Percentiles rank a stretch among this genome's conserved stretches.
Conservation (phyloP, 2,329 filamentous ascomycete species). For the Alternaria panax region DNA sequence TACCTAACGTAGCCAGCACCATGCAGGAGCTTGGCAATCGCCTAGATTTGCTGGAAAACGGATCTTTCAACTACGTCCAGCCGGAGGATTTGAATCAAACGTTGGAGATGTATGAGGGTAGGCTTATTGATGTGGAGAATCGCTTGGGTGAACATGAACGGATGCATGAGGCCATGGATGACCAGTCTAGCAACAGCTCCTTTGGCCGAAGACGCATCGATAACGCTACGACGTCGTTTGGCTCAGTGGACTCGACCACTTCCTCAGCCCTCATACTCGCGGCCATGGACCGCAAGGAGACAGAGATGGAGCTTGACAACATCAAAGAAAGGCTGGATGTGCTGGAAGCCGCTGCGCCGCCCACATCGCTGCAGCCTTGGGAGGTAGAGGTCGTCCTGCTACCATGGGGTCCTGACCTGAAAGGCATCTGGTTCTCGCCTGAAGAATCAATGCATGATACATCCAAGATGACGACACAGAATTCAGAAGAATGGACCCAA, state of each 20-base stretch:
- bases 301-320: constrained; percentile 54
- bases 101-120: constrained; percentile 70
- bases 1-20: constrained; percentile 55
- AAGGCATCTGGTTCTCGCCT: constrained; percentile 61
- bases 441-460: constrained; percentile 50
- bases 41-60: constrained; percentile 72
- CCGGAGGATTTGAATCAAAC: constrained; percentile 74
- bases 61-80: constrained; percentile 71
- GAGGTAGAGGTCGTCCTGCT: constrained; percentile 78
- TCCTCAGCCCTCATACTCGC: constrained; percentile 49
- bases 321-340: constrained; percentile 59
- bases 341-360: constrained; percentile 65
- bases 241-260: constrained; percentile 48
- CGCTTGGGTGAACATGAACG: constrained; percentile 53
- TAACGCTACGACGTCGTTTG: constrained; percentile 50
- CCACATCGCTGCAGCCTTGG: constrained; percentile 72
- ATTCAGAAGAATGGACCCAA: constrained; percentile 59
- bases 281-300: constrained; percentile 50
- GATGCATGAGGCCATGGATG: constrained; percentile 41
- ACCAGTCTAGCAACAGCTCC: constrained; percentile 37
- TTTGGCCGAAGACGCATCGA: constrained; percentile 41
- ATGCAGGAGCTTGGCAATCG: constrained; percentile 69
- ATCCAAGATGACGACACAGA: constrained; percentile 47
- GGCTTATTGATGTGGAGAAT: constrained; percentile 73
- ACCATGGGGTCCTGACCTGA: constrained; percentile 68